Base-by-base conservation (phyloP, 331 rosid species). In the Malus hybrid region DNA sequence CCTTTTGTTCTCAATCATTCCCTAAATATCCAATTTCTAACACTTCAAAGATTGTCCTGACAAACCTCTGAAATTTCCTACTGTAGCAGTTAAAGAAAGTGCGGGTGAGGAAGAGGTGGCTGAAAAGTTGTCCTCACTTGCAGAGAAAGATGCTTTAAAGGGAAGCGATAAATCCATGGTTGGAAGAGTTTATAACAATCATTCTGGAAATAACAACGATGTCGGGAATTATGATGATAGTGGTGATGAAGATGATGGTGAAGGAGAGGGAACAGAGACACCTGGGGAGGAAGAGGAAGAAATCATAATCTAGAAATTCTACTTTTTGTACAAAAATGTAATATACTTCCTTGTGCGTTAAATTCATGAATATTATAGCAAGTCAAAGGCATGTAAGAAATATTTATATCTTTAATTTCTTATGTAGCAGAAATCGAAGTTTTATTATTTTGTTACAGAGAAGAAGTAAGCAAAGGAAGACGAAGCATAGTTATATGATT, bases 11-110 rank as follows among this genome's bases (percentile, higher is more conserved):
- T n/a, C n/a, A n/a, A n/a, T n/a, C n/a, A n/a, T n/a, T n/a, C n/a
- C n/a, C n/a, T n/a, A n/a, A n/a, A n/a, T n/a, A n/a, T n/a, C n/a
- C n/a, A n/a, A n/a, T n/a, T n/a, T n/a, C n/a, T n/a, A n/a, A n/a
- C n/a, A n/a, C n/a, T n/a, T n/a, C 80, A 79, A 84, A 73, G 84
- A 89, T 67, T 79, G 74, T 79, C 90, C 90, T n/a, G 87, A 82
- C 33, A 87, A 88, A 81, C 93, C 91, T 0, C 78, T 94, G 75
- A 77, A 68, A 46, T 86, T 1, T 24, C 24, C 24, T 24, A 65
- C 79, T 4, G 88, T 85, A 2, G n/a, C 71, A 30, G 73, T 85
- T 50, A 84, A 83, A 78, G 99, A 84, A 72, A 71, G 24, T 33
- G 79, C 71, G 14, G 36, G 63, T 46, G 86, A 75, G 72, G 79